Evolutionary conservation across 768 basidiomycete species (phyloP), one percentile per base, ranked within the genome.

Genomic region (Serendipita indica): DNA sequence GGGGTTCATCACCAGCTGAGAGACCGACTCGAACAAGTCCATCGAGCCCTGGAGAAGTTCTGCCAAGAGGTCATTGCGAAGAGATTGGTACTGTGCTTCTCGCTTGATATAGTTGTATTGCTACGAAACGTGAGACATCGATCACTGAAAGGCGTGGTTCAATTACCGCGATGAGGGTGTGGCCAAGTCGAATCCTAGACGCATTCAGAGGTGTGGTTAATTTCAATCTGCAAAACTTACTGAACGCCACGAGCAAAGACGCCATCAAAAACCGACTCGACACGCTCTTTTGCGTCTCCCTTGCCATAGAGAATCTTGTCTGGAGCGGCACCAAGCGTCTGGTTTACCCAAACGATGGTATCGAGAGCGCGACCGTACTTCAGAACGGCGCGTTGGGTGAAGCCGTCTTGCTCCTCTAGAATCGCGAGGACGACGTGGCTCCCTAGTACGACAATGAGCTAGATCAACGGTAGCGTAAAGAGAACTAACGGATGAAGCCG

Each of bases 71-170:
- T 54, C 49, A 28, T 54, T 54, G 20, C 49, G 49, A 7, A 54
- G n/a, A 16, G 30, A 12, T 54, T 18, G 32, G 32, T 54, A 27
- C 10, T 28, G 49, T n/a, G 20, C n/a, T 16, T 54, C 49, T 54
- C 30, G 49, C n/a, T 54, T 54, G 20, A 54, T 54, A n/a, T 22
- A 54, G 22, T 25, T 54, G 22, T 54, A 54, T 54, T 54, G 49
- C 49, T 54, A 54, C 10, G 30, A 54, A 7, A 25, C 35, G 35
- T 10, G 10, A 16, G 22, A 5, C n/a, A 27, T 25, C n/a, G 30
- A 4, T 33, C 20, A n/a, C 20, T 54, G 20, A 54, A 54, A 28
- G 30, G 7, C 30, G n/a, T 4, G 10, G 22, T 10, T 22, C 22
- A 27, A 27, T 54, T 33, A 54, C 49, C 20, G 49, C 49, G 32